phyloP scores from a whole-genome alignment of 441 rosid species.

The Populus tomentosa region DNA sequence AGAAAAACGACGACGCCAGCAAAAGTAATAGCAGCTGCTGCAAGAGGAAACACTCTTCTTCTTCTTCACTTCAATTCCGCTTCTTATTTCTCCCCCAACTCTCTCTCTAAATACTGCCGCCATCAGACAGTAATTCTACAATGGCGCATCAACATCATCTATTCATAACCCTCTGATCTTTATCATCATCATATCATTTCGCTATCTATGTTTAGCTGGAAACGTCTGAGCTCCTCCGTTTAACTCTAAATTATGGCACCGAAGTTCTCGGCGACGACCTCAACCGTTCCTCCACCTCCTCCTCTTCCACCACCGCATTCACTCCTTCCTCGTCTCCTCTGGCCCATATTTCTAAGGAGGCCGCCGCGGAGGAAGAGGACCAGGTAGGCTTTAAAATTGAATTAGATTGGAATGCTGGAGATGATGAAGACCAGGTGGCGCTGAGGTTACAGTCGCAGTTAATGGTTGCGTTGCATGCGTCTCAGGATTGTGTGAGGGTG shows the following conservation, averaged over 20 bases:
- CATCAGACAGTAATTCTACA: too few relatives aligned
- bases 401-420: conserved; percentile 85
- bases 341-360: conserved; percentile 16
- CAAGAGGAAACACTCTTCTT: too few relatives aligned
- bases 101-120: too few relatives aligned
- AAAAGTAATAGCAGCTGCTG: too few relatives aligned
- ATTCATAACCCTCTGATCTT: conserved; percentile 4
- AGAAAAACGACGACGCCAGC: too few relatives aligned
- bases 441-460: conserved; percentile 78
- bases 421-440: conserved; percentile 90
- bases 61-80: too few relatives aligned
- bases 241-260: conserved; percentile 62
- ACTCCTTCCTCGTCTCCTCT: conserved; percentile 28
- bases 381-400: conserved; percentile 69
- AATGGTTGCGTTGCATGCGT: conserved; percentile 87
- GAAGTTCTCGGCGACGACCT: conserved; percentile 59
- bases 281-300: conserved; percentile 37
- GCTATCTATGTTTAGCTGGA: conserved; percentile 53
- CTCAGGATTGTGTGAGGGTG: conserved; percentile 70
- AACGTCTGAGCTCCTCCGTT: conserved; percentile 78
- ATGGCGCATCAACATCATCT: too few relatives aligned
- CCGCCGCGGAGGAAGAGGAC: conserved; percentile 34
- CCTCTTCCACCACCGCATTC: conserved; percentile 19
- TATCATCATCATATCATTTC: conserved; percentile 7
- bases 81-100: too few relatives aligned